Evolutionary conservation across 78 protist species (phyloP), one percentile per base, ranked within the genome.

Genomic region (Dictyostelium brefeldianum): DNA sequence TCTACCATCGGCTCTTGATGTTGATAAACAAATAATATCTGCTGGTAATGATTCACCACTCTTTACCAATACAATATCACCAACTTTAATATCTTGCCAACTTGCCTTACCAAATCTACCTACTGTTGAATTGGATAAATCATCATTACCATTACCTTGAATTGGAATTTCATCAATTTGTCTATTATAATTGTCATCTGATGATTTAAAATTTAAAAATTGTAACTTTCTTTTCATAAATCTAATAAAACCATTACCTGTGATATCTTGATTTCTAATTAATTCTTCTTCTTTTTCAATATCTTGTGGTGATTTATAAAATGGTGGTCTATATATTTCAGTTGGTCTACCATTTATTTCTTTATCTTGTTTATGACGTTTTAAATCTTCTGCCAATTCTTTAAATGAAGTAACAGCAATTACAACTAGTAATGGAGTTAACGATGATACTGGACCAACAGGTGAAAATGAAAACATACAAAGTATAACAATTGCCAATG

Each of bases 381-480:
- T 97, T 81, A 59, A 71, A 79, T 98, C 99, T 43, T 98, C 99
- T 41, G 22, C 57, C 14, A 92, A 79, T 53, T 96, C 98, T 48
- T 96, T 96, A 70, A 92, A 69, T 48, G 95, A 95, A 4, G 97
- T 93, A 3, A 87, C 95, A 5, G 92, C 27, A 17, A 98, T 89
- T 10, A 98, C 98, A 10, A 94, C 64, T 47, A 79, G 17, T 41
- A 98, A 90, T 14, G 99, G 98, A 1, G 96, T 73, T 12, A 96
- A 54, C 0, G 98, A 83, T 4, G 97, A 95, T 74, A 53, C 79
- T 2, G 95, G 97, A 17, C 96, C 97, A 7, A 96, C 95, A 0
- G 98, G 98, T 20, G 98, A 97, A 15, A 97, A 91, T 56, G 85
- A 82, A 84, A 85, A 83, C 79, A 96, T 74, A 78, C 95, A 90